phyloP scores from a whole-genome alignment of 345 rosid genomes.

The Dipteronia dyeriana region DNA sequence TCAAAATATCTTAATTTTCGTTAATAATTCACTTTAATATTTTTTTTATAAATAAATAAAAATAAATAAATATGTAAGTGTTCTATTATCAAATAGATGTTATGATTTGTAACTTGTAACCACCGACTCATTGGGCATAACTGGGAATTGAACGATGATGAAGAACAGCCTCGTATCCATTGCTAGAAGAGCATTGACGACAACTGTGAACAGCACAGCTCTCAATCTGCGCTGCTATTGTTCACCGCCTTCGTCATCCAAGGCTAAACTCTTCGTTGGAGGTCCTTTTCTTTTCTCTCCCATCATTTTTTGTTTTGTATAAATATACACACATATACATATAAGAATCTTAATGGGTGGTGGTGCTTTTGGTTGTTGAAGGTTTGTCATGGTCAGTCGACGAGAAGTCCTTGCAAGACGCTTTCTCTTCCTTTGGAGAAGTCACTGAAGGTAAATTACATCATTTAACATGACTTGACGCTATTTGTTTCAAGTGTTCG shows the following conservation, averaged over 20 bases:
- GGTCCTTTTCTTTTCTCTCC: conserved; percentile 33
- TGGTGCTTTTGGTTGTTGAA: conserved; percentile 26
- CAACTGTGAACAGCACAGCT: conserved; percentile 7
- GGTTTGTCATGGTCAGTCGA: conserved; percentile 83
- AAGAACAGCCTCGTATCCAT: conserved; percentile 18
- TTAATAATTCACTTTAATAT: too few species aligned
- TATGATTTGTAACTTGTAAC: background rate
- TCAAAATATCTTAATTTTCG: too few species aligned
- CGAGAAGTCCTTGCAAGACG: conserved; percentile 74
- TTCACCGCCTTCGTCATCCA: conserved; percentile 25
- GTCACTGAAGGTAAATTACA: conserved; percentile 54
- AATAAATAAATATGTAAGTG: background rate
- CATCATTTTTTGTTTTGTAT: too few species aligned
- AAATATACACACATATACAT: background rate
- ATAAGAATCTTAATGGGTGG: background rate
- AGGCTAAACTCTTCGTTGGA: conserved; percentile 63
- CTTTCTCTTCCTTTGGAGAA: conserved; percentile 75
- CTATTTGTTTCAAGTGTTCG: conserved; percentile 41
- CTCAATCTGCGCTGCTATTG: conserved; percentile 20
- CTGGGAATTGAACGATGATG: conserved; percentile 16
- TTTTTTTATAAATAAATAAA: too few species aligned
- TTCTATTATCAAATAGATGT: background rate
- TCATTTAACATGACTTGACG: background rate
- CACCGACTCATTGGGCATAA: background rate
- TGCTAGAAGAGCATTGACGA: conserved; percentile 25